Evolutionary conservation across 2,329 filamentous ascomycete genomes (phyloP).

Genomic region (Aspergillus viridinutans): DNA sequence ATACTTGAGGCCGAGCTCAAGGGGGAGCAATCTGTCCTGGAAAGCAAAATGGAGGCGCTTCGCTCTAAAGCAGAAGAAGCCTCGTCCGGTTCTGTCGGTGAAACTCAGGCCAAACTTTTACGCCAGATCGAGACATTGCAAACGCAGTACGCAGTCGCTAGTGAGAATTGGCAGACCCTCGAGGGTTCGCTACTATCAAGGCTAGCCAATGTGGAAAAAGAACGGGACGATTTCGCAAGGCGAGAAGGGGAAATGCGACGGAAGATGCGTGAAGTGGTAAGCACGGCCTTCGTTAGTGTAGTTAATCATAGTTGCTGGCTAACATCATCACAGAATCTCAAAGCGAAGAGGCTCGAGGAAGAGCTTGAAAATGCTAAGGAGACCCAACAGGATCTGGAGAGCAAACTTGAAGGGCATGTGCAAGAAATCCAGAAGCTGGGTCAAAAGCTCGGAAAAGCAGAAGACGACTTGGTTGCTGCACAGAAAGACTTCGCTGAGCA

Average conservation of each 20-base stretch:
- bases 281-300: conserved; percentile 24
- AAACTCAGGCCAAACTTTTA: conserved; percentile 82
- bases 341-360: conserved; percentile 68
- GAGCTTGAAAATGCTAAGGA: conserved; percentile 67
- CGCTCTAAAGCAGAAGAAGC: conserved; percentile 83
- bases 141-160: conserved; percentile 89
- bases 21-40: conserved; percentile 69
- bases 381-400: conserved; percentile 40
- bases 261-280: conserved; percentile 80
- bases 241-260: conserved; percentile 83
- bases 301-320: background rate
- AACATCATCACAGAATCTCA: conserved; percentile 52
- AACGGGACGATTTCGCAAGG: conserved; percentile 78
- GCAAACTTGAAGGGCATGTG: conserved; percentile 60
- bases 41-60: conserved; percentile 85
- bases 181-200: conserved; percentile 79
- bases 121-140: conserved; percentile 94
- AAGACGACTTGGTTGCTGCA: conserved; percentile 60
- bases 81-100: conserved; percentile 73
- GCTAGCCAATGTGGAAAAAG: conserved; percentile 75
- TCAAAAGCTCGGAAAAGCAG: conserved; percentile 44
- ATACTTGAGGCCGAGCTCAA: conserved; percentile 72
- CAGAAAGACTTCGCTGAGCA: conserved; percentile 56
- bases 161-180: conserved; percentile 96
- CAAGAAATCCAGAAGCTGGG: conserved; percentile 52